Evolutionary conservation across 2,329 filamentous ascomycete species (phyloP).

Genomic region (Rasamsonia emersonii): DNA sequence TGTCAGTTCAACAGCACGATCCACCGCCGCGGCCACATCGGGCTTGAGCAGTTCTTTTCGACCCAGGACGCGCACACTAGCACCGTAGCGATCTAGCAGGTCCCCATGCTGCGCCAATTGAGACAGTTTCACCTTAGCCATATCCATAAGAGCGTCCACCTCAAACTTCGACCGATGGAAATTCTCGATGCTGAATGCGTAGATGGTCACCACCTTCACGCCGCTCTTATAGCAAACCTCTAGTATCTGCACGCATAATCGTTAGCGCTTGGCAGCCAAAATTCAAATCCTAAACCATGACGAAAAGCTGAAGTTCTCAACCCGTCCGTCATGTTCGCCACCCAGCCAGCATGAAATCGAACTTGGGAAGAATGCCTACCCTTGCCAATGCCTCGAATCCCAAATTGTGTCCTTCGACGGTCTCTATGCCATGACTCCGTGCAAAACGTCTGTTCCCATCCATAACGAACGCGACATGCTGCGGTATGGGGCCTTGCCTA

Average conservation of each 20-base stretch:
- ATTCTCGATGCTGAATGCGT: conserved; percentile 98
- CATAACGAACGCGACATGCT: conserved; percentile 99
- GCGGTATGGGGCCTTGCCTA: conserved; percentile 81
- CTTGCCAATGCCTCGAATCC: conserved; percentile 91
- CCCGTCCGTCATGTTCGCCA: too few species aligned
- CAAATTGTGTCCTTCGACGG: conserved; percentile 88
- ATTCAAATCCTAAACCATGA: not conserved
- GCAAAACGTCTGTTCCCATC: conserved; percentile 95
- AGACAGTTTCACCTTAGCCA: conserved; percentile 89
- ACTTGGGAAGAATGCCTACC: conserved; percentile 54
- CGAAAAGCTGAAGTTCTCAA: conserved; percentile 3
- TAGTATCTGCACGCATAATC: conserved; percentile 54
- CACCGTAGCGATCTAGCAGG: conserved; percentile 84
- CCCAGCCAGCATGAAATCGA: too few species aligned
- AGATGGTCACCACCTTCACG: conserved; percentile 93
- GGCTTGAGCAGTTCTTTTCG: conserved; percentile 73
- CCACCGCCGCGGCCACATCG: conserved; percentile 82
- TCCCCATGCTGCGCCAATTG: conserved; percentile 91
- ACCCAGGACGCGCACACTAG: conserved; percentile 74
- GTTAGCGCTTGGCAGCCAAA: conserved; percentile 7
- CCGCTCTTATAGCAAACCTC: conserved; percentile 98
- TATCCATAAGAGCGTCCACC: conserved; percentile 93
- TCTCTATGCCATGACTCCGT: conserved; percentile 83
- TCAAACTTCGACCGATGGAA: conserved; percentile 96
- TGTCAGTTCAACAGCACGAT: conserved; percentile 77